Base-by-base conservation (phyloP, 805 yeast species). In the Candida jianshihensis region DNA sequence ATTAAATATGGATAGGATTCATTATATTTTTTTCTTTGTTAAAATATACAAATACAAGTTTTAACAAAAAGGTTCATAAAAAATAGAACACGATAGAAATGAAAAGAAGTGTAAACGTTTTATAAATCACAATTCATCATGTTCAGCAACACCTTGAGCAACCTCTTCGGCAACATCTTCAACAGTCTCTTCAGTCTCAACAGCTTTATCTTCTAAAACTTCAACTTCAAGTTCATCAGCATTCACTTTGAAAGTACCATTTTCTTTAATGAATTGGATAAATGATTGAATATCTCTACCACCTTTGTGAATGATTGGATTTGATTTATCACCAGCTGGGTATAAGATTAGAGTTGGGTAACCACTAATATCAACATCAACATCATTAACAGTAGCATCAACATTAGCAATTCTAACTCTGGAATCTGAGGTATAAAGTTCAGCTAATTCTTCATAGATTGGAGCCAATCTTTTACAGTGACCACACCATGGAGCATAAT, bases 401-500 rank as follows among this genome's bases (percentile, higher is more conserved):
- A 92, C 64, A 62, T 89, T 78, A 48, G 96, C 96, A 54, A 92
- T 66, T 29, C 78, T 58, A 40, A 90, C 83, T 57, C 78, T 70
- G 36, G 64, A 64, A 36, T 78, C 76, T 35, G 70, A 60, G 41
- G 66, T 68, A 62, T 71, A 84, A 37, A 81, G 51, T 34, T 67
- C 78, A 35, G 90, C 97, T 47, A 92, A 74, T 57, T 89, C 92
- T 59, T 85, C 94, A 70, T 78, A 90, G 40, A 69, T 71, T 56
- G 96, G 96, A 35, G 90, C 90, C 59, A 88, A 71, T 63, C 75
- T 84, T 71, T 86, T 87, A 71, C 96, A 87, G 71, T 88, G 96
- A 32, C 96, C 94, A 70, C 96, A 88, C 96, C 96, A 89, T 65
- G 95, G 94, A 33, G 97, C 97, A 57, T 85, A 89, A 66, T 89